Conservation (phyloP, 2,329 filamentous ascomycete species). For the Arthrobotrys pseudoclavata region DNA sequence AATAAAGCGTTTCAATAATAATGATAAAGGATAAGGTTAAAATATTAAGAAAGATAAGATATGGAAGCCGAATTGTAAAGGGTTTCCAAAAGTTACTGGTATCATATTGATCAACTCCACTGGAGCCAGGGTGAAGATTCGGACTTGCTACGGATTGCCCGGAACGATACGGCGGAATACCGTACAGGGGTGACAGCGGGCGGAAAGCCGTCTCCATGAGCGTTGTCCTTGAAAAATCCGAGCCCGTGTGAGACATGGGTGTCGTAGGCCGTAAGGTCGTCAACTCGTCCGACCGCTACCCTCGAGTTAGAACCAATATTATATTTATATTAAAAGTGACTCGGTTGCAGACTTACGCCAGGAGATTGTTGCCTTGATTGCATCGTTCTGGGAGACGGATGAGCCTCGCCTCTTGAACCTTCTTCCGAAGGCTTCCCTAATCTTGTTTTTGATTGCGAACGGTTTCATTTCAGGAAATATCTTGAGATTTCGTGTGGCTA, state of each 20-base stretch:
- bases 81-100: constrained; percentile 71
- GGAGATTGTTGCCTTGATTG: constrained; percentile 43
- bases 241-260: constrained; percentile 40
- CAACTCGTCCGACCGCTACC: constrained; percentile 31
- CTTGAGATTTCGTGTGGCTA: not conserved
- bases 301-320: not conserved
- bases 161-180: constrained; percentile 38
- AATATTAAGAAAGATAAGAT: constrained; percentile 71
- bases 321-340: not conserved
- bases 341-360: constrained; percentile 39
- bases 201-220: constrained; percentile 39
- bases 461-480: constrained; percentile 22
- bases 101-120: constrained; percentile 43
- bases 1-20: constrained; percentile 72
- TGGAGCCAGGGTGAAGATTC: constrained; percentile 12
- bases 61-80: constrained; percentile 75
- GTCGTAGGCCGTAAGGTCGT: constrained; percentile 36
- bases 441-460: constrained; percentile 31
- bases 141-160: constrained; percentile 25
- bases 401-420: constrained; percentile 42
- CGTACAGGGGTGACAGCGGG: constrained; percentile 29
- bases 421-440: constrained; percentile 33
- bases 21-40: constrained; percentile 71
- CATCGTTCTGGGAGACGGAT: constrained; percentile 33
- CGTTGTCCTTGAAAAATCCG: constrained; percentile 37